Conservation (phyloP, 495 filamentous ascomycete genomes). For the Podospora tetraspora region DNA sequence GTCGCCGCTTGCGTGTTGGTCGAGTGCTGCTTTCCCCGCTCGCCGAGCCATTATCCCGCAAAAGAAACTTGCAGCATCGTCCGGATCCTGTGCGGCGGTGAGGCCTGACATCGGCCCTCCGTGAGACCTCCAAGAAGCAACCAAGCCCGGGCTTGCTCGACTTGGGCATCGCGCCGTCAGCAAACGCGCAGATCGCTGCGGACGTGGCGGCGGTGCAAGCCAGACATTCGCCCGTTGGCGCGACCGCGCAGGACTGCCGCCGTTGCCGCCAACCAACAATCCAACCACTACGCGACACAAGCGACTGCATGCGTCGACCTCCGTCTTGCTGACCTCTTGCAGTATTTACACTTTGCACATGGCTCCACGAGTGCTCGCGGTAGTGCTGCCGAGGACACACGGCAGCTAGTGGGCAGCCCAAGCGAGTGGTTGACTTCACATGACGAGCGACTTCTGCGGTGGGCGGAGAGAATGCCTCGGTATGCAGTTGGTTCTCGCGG, state of each 20-base stretch:
- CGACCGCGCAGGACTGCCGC: conserved; percentile 11
- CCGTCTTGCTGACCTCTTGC: not conserved
- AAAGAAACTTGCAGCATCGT: not conserved
- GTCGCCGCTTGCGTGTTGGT: not conserved
- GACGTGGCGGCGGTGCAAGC: conserved; percentile 11
- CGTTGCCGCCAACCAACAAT: not conserved
- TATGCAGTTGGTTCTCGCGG: not conserved
- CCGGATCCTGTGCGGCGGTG: conserved; percentile 9
- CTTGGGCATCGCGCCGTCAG: not conserved
- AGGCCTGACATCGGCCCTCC: not conserved
- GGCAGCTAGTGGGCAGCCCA: not conserved
- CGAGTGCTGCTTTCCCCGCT: not conserved
- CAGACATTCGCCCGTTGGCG: conserved; percentile 17
- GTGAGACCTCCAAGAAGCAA: not conserved
- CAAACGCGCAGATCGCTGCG: not conserved
- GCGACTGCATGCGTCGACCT: not conserved
- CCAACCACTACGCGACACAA: conserved; percentile 3
- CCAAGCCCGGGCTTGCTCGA: not conserved
- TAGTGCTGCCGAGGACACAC: not conserved
- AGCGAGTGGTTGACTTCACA: not conserved
- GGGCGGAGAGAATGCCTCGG: not conserved
- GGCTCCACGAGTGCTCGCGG: not conserved
- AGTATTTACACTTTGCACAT: not conserved
- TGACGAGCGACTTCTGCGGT: not conserved
- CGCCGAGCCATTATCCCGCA: not conserved